Conservation (phyloP, 495 filamentous ascomycete genomes). For the Paragyromitra xinjiangensis region DNA sequence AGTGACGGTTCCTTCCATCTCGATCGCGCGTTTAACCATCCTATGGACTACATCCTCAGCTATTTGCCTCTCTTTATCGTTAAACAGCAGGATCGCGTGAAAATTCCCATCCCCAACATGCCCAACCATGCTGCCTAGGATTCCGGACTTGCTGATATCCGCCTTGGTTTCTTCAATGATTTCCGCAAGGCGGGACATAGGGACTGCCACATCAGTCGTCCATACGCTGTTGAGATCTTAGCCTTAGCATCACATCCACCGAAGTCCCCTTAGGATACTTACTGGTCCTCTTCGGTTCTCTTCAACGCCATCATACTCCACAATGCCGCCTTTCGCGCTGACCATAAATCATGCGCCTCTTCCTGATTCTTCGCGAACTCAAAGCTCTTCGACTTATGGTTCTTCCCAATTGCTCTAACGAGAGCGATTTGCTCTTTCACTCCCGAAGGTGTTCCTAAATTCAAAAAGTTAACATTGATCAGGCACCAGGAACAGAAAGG, state of each 20-base stretch:
- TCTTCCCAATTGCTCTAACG: slow-evolving; percentile 72
- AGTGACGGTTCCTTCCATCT: slow-evolving; percentile 84
- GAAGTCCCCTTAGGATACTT: background rate
- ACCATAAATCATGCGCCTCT: slow-evolving; percentile 84
- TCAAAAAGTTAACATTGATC: background rate
- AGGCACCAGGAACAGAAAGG: background rate
- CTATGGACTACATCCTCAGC: slow-evolving; percentile 78
- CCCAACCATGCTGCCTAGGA: slow-evolving; percentile 78
- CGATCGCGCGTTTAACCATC: slow-evolving; percentile 84
- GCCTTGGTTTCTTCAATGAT: slow-evolving; percentile 82
- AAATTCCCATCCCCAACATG: slow-evolving; percentile 89
- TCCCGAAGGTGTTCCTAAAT: slow-evolving; percentile 69
- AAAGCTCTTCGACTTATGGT: slow-evolving; percentile 71
- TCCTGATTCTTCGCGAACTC: slow-evolving; percentile 76
- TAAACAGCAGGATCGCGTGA: slow-evolving; percentile 79
- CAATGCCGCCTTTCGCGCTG: slow-evolving; percentile 83
- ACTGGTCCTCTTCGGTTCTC: slow-evolving; percentile 60
- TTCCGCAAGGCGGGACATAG: slow-evolving; percentile 73
- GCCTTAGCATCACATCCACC: background rate
- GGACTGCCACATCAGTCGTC: slow-evolving; percentile 86
- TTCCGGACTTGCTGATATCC: slow-evolving; percentile 71
- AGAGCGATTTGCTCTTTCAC: slow-evolving; percentile 85
- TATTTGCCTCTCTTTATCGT: slow-evolving; percentile 68
- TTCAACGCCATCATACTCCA: slow-evolving; percentile 75
- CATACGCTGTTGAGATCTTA: slow-evolving; percentile 71